A percentile compares a stretch with the other conserved stretches of the same genome.
Evolutionary conservation across 352 stramenopile species (phyloP).

Genomic region (Globisporangium spinosum): DNA sequence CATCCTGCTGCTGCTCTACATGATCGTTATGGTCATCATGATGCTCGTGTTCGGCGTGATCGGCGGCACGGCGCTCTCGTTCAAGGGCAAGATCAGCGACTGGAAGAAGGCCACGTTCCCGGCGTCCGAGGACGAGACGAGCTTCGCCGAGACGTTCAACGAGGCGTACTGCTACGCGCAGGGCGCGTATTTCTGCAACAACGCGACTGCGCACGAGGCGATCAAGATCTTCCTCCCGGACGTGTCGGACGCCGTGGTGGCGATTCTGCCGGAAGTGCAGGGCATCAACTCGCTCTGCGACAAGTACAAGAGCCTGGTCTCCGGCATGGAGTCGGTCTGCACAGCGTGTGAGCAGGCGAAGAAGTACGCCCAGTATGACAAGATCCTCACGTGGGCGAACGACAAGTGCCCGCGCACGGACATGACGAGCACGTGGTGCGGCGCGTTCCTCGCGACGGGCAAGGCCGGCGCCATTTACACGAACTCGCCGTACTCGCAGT

Average conservation of each 20-base stretch:
- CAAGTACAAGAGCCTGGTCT: constrained; percentile 30
- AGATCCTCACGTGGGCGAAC: constrained; percentile 77
- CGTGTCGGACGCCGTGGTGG: constrained; percentile 29
- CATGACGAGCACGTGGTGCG: constrained; percentile 58
- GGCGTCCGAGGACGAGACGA: constrained; percentile 42
- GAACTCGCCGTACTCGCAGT: constrained; percentile 73
- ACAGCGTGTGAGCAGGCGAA: constrained; percentile 46
- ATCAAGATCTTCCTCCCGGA: constrained; percentile 63
- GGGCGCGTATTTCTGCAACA: constrained; percentile 82
- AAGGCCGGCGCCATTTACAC: constrained; percentile 45
- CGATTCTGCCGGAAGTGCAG: constrained; percentile 54
- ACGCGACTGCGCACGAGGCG: constrained; percentile 52
- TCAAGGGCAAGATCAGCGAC: constrained; percentile 61
- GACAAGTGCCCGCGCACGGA: constrained; percentile 63
- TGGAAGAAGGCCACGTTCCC: constrained; percentile 61
- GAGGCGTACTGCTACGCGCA: constrained; percentile 84
- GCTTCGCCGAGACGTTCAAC: constrained; percentile 72
- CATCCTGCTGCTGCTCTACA: constrained; percentile 68
- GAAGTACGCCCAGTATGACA: constrained; percentile 61
- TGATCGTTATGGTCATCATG: constrained; percentile 58
- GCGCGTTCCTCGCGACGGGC: constrained; percentile 40
- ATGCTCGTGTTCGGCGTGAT: constrained; percentile 77
- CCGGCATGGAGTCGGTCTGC: constrained; percentile 42
- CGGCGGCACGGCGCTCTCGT: constrained; percentile 61
- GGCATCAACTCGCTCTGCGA: constrained; percentile 62